Evolutionary conservation across 805 yeast genomes (phyloP), one percentile per base, ranked within the genome.

Genomic region (Saccharomycopsis fermentans): DNA sequence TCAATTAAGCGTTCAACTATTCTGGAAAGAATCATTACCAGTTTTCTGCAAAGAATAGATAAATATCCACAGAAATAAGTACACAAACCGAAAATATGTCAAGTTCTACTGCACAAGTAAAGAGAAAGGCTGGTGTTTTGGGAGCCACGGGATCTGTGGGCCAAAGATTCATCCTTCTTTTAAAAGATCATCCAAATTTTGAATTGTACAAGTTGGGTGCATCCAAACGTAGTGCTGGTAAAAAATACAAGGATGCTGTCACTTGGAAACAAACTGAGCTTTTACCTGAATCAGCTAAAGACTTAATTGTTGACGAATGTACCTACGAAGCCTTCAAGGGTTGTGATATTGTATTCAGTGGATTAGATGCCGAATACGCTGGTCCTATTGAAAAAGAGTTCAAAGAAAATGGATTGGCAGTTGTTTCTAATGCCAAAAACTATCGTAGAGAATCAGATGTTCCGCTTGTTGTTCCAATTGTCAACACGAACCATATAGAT

Each of bases 141-240:
- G 99, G 99, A 55, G 98, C 98, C 64, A 92, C 99, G 12, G 99
- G 99, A 56, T 84, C 96, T 50, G 99, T 94, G 40, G 99, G 99
- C 59, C 99, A 94, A 73, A 81, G 98, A 66, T 94, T 94, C 70
- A 91, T 94, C 62, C 76, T 92, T 54, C 76, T 94, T 54, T 77
- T 94, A 63, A 80, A 90, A 2, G 75, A 87, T 62, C 97, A 94
- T 70, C 98, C 98, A 27, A 89, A 89, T 61, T 90, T 94, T 67
- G 90, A 90, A 71, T 73, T 94, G 52, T 78, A 80, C 59, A 94
- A 83, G 6, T 76, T 94, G 57, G 99, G 99, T 65, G 99, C 99
- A 3, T 89, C 97, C 21, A 68, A 89, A 19, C 82, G 98, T 70
- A 90, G 97, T 27, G 97, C 98, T 19, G 98, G 98, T 54, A 89